Evolutionary conservation across 306 rosid species (phyloP), one percentile per base, ranked within the genome.

Genomic region (Vigna unguiculata): DNA sequence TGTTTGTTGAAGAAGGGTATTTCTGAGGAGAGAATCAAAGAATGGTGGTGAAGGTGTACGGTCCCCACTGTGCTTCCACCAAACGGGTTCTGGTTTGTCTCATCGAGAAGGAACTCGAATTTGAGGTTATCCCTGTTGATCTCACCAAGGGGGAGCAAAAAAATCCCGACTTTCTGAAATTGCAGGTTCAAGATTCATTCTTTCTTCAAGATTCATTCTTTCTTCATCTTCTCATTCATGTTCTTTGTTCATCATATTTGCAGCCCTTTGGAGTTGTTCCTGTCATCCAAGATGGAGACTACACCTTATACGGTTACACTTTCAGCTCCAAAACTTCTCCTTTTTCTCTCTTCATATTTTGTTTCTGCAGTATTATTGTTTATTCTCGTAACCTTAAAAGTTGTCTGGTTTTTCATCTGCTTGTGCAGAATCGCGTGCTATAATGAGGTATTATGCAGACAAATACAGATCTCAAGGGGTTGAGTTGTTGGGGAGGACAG

Each of bases 11-110:
- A 71, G n/a, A n/a, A n/a, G n/a, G n/a, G n/a, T n/a, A n/a, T n/a
- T n/a, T n/a, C n/a, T n/a, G n/a, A n/a, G n/a, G n/a, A n/a, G 34
- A 64, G 76, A 83, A 78, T 59, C 21, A 41, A 86, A 72, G 30
- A 54, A 86, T 87, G 90, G 86, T 72, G 22, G 88, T 84, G 67
- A 87, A 84, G 83, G 80, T 87, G 60, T 84, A 81, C 17, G 86
- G 86, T 43, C 90, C 90, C 0, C 11, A 12, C 20, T 84, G 61
- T 62, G 87, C 84, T 64, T n/a, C 84, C 4, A 1, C 87, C 4
- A 84, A 84, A 51, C 72, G 83, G 6, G 86, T 76, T 19, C 60
- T 86, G 8, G 78, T 86, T 49, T 74, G 82, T 65, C 54, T 81
- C 12, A 5, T 81, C 53, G 88, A 84, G 81, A 86, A 86, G 81